Conservation (phyloP, 208 protist genomes). For the Phytomonas sp. region DNA sequence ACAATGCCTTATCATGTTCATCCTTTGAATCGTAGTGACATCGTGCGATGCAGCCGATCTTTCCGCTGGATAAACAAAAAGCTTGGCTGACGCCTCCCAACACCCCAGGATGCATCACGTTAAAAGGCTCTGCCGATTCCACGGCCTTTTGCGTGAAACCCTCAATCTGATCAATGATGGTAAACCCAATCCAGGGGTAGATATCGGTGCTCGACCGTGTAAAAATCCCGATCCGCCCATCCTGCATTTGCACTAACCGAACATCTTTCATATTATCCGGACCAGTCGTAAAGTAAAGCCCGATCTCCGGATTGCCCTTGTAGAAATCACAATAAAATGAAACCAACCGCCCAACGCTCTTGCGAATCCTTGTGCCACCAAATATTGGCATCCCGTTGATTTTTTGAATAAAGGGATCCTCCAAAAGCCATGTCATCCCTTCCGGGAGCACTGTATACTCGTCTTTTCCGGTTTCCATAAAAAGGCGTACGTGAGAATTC, state of each 20-base stretch:
- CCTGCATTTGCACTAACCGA: slow-evolving; percentile 27
- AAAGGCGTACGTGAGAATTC: slow-evolving; percentile 46
- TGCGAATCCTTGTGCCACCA: slow-evolving; percentile 45
- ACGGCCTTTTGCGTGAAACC: slow-evolving; percentile 32
- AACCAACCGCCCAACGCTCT: slow-evolving; percentile 25
- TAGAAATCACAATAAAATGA: slow-evolving; percentile 51
- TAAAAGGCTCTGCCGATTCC: slow-evolving; percentile 38
- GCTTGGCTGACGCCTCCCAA: slow-evolving; percentile 68
- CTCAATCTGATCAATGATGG: slow-evolving; percentile 25
- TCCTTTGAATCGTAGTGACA: slow-evolving; percentile 57
- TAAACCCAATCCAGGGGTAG: slow-evolving; percentile 35
- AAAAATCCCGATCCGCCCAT: slow-evolving; percentile 43
- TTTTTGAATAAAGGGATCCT: slow-evolving; percentile 40
- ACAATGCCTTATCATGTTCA: slow-evolving; percentile 22
- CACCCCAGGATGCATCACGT: slow-evolving; percentile 43
- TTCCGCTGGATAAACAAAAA: slow-evolving; percentile 39
- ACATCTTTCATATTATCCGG: slow-evolving; percentile 60
- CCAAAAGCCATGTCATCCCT: slow-evolving; percentile 25
- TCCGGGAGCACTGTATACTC: slow-evolving; percentile 35
- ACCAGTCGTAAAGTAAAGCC: slow-evolving; percentile 44
- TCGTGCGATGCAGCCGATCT: slow-evolving; percentile 62
- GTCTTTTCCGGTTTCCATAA: slow-evolving; percentile 46
- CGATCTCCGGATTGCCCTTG: slow-evolving; percentile 21
- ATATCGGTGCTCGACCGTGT: slow-evolving; percentile 21
- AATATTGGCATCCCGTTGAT: slow-evolving; percentile 37